Base-by-base conservation (phyloP, 2,329 filamentous ascomycete genomes). In the Epichloe typhina region DNA sequence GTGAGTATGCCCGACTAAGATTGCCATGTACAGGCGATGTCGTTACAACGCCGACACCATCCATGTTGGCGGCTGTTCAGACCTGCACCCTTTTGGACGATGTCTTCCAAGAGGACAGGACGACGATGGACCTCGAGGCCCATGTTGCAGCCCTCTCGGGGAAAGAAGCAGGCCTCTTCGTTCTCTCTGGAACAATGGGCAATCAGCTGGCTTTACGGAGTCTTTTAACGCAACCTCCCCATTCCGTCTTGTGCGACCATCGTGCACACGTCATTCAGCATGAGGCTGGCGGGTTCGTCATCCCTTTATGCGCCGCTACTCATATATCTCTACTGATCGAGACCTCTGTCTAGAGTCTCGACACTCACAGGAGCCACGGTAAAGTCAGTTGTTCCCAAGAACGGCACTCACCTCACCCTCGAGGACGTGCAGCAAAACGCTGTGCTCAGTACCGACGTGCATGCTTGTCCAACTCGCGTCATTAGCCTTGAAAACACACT, bases 141-240 rank as follows among this genome's bases (percentile, higher is more conserved):
- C 83, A 86, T 64, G 75, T 94, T 43, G 87, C 88, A 17, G 63
- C 75, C 35, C 75, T 94, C 3, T 79, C 87, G 1, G 80, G 80
- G 57, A 89, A 94, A 59, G 83, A 89, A 60, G 81, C 80, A 7
- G 85, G 79, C 0, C 73, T 96, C 4, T 82, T 95, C 50, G 87
- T 95, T 50, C 74, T 94, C 53, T 93, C 87, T 0, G 91, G 91
- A 3, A 95, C 90, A 4, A 95, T 95, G 89, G 89, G 88, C 40
- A 96, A 96, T 68, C 89, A 95, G 65, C 73, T 96, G 17, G 83
- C 85, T 0, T 75, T 95, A 41, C 81, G 90, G 39, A 77, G 86
- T 1, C 84, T 93, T 53, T 75, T 96, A 13, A 77, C 73, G 1
- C 84, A 87, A 53, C 89, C 90, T 13, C 91, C 91, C 0, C 82